Evolutionary conservation across 768 basidiomycete genomes (phyloP).

Genomic region (Lactifluus hygrophoroides): DNA sequence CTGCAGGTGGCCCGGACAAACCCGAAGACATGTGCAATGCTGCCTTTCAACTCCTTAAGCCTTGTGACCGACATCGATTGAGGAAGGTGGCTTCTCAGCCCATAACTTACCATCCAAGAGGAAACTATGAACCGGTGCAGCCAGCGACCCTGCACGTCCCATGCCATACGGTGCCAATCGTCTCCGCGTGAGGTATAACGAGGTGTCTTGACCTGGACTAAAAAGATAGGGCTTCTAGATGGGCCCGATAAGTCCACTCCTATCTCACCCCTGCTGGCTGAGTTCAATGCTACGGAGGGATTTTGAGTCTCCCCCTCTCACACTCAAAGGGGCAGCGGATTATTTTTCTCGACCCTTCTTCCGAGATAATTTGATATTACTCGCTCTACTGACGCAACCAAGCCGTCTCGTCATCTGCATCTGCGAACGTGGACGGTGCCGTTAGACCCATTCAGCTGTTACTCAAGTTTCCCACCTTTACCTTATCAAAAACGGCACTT

Average conservation of each 20-base stretch:
- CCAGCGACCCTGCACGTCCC: not conserved
- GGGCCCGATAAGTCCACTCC: constrained; percentile 14
- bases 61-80: constrained; percentile 17
- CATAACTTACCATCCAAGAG: not conserved
- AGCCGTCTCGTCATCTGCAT: not conserved
- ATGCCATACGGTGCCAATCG: not conserved
- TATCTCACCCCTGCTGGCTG: constrained; percentile 2
- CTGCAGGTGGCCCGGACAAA: constrained; percentile 7
- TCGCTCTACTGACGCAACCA: not conserved
- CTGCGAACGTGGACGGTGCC: not conserved
- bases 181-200: not conserved
- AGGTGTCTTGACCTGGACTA: not conserved
- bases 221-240: constrained; percentile 15
- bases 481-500: no score
- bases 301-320: not conserved
- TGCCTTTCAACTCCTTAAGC: not conserved
- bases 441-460: not conserved
- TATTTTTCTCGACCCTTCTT: not conserved
- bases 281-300: not conserved
- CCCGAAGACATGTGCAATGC: constrained; percentile 8
- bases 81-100: not conserved
- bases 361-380: not conserved
- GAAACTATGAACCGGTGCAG: not conserved
- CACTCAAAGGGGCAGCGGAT: not conserved
- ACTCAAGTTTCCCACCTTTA: not conserved